phyloP scores from a whole-genome alignment of 2,329 filamentous ascomycete species.

The Mollisia scopiformis region DNA sequence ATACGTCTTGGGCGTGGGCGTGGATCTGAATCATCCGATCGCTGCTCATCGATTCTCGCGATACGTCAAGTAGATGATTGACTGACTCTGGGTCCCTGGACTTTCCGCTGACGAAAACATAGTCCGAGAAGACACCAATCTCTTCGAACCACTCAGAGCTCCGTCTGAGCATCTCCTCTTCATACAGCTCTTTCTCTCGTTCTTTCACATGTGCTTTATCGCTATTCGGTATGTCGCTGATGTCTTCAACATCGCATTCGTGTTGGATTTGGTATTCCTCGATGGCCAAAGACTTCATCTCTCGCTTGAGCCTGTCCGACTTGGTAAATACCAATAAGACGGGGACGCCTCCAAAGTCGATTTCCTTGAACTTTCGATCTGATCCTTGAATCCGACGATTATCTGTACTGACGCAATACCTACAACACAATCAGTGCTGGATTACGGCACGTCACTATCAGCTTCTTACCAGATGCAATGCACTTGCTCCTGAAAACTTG shows the following conservation, averaged over 20 bases:
- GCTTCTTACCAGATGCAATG: constrained; percentile 2
- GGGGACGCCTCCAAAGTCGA: constrained; percentile 3
- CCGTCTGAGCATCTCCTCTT: constrained; percentile 2
- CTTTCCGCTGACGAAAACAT: constrained; percentile 3
- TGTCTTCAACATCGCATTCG: constrained; percentile 4
- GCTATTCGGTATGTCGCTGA: background rate
- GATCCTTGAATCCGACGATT: constrained; percentile 2
- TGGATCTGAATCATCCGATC: background rate
- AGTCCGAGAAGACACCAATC: constrained; percentile 7
- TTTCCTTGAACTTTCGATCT: background rate
- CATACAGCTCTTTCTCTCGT: constrained; percentile 2
- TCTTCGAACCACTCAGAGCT: constrained; percentile 1
- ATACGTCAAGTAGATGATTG: background rate
- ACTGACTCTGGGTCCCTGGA: background rate
- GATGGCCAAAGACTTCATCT: constrained; percentile 5
- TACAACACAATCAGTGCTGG: background rate
- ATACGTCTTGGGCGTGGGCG: constrained; percentile 4
- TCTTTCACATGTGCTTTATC: constrained; percentile 3
- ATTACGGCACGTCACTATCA: background rate
- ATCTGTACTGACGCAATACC: background rate
- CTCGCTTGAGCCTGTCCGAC: constrained; percentile 1
- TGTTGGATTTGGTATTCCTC: constrained; percentile 3
- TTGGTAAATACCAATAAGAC: constrained; percentile 4
- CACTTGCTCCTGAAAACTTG: background rate
- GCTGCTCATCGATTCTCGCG: background rate